A percentile compares a stretch with the other conserved stretches of the same genome.
Evolutionary conservation across 2,329 filamentous ascomycete species (phyloP).

Genomic region (Epichloe gansuensis): DNA sequence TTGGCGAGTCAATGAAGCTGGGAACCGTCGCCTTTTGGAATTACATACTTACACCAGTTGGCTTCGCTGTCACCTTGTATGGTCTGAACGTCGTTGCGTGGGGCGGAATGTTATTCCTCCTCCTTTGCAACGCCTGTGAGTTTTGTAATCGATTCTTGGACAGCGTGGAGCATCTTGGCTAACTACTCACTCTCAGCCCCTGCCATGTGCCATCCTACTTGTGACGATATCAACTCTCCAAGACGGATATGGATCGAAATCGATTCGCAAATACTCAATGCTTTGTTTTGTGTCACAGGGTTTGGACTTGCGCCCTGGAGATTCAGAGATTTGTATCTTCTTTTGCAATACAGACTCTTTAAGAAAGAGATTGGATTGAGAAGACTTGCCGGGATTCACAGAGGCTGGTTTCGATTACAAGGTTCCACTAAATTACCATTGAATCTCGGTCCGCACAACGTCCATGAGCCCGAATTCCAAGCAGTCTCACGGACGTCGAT

Average conservation of each 20-base stretch:
- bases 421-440: slow-evolving; percentile 48
- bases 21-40: slow-evolving; percentile 51
- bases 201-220: slow-evolving; percentile 58
- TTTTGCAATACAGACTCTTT: slow-evolving; percentile 49
- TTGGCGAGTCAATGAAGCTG: slow-evolving; percentile 44
- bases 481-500: slow-evolving; percentile 27
- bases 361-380: slow-evolving; percentile 45
- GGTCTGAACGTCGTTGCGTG: slow-evolving; percentile 74
- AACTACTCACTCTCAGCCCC: slow-evolving; percentile 27
- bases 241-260: slow-evolving; percentile 77
- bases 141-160: neutral
- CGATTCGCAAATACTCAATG: slow-evolving; percentile 67
- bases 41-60: slow-evolving; percentile 62
- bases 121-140: slow-evolving; percentile 55
- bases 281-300: slow-evolving; percentile 74
- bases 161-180: neutral
- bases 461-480: slow-evolving; percentile 29
- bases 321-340: slow-evolving; percentile 65
- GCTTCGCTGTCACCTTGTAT: slow-evolving; percentile 68
- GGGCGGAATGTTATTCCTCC: slow-evolving; percentile 82
- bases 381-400: slow-evolving; percentile 60
- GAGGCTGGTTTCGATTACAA: slow-evolving; percentile 60
- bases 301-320: slow-evolving; percentile 80
- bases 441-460: slow-evolving; percentile 38
- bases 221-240: slow-evolving; percentile 61